Conservation (phyloP, 306 rosid genomes). For the Hippophae tibetana region DNA sequence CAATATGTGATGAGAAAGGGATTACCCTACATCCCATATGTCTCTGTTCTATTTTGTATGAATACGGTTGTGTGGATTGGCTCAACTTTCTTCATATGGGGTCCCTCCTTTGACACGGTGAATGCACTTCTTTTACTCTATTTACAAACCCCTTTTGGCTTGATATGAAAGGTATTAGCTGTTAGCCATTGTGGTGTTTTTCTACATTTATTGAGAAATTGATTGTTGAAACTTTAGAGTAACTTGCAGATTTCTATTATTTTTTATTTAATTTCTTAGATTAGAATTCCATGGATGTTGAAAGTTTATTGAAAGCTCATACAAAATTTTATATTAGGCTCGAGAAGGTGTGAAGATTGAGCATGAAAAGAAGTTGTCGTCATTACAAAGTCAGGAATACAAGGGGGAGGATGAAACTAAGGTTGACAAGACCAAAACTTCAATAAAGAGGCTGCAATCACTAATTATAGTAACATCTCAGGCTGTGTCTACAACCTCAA, state of each 20-base stretch:
- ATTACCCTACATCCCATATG: not conserved
- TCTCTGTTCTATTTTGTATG: not conserved
- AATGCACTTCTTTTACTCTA: not conserved
- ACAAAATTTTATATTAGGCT: constrained; percentile 31
- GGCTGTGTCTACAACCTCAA: constrained; percentile 90
- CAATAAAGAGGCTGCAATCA: constrained; percentile 77
- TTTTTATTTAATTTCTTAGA: no score
- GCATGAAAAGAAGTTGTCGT: constrained; percentile 72
- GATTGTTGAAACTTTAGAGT: not conserved
- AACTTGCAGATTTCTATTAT: not conserved
- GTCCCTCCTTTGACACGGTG: constrained; percentile 3
- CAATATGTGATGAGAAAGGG: no score
- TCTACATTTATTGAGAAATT: not conserved
- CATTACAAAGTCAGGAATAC: constrained; percentile 81
- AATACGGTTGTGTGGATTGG: not conserved
- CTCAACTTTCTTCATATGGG: not conserved
- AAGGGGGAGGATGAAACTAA: constrained; percentile 84
- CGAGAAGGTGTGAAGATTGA: constrained; percentile 94
- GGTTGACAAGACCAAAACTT: constrained; percentile 80
- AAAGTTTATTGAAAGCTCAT: not conserved
- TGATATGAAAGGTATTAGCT: not conserved
- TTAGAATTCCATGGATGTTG: constrained; percentile 1
- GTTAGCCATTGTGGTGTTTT: not conserved
- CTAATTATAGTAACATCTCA: constrained; percentile 85
- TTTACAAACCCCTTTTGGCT: not conserved